Conservation (phyloP, 495 filamentous ascomycete species). For the Aspergillus ellipticus region DNA sequence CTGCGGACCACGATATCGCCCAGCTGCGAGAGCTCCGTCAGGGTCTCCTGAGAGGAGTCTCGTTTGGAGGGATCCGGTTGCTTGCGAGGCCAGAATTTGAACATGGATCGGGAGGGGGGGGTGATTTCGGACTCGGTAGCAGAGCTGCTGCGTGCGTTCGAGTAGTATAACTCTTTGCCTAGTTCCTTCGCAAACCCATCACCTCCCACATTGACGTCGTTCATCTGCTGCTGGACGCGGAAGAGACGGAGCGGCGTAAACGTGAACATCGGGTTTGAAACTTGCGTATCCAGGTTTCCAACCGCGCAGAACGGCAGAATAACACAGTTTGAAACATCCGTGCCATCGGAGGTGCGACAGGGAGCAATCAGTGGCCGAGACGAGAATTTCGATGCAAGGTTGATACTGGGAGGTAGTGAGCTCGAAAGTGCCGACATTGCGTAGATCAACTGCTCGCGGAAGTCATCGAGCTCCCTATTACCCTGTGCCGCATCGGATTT, state of each 20-base stretch:
- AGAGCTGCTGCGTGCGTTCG: conserved; percentile 28
- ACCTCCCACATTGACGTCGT: conserved; percentile 46
- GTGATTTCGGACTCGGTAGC: conserved; percentile 24
- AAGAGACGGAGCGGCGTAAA: conserved; percentile 56
- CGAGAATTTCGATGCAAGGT: conserved; percentile 45
- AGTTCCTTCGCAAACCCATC: conserved; percentile 47
- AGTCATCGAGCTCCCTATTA: conserved; percentile 34
- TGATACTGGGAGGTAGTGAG: conserved; percentile 44
- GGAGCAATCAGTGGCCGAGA: conserved; percentile 45
- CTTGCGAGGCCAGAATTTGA: conserved; percentile 34
- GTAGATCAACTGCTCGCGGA: conserved; percentile 37
- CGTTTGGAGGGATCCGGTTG: background rate
- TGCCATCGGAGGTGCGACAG: conserved; percentile 24
- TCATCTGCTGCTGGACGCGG: conserved; percentile 53
- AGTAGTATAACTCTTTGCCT: conserved; percentile 29
- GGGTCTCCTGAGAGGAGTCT: conserved; percentile 27
- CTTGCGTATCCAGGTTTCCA: conserved; percentile 45
- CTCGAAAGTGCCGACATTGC: conserved; percentile 39
- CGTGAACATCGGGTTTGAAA: conserved; percentile 34
- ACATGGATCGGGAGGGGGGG: conserved; percentile 25
- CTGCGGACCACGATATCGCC: conserved; percentile 54
- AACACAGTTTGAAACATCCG: conserved; percentile 29
- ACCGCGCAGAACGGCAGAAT: conserved; percentile 56
- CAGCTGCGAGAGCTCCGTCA: conserved; percentile 26
- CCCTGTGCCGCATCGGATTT: conserved; percentile 26